These are phyloP conservation scores for Macroventuria anomochaeta DNA, from an alignment of 2,329 filamentous ascomycete genomes.

Conservation along the genomic window DNA sequence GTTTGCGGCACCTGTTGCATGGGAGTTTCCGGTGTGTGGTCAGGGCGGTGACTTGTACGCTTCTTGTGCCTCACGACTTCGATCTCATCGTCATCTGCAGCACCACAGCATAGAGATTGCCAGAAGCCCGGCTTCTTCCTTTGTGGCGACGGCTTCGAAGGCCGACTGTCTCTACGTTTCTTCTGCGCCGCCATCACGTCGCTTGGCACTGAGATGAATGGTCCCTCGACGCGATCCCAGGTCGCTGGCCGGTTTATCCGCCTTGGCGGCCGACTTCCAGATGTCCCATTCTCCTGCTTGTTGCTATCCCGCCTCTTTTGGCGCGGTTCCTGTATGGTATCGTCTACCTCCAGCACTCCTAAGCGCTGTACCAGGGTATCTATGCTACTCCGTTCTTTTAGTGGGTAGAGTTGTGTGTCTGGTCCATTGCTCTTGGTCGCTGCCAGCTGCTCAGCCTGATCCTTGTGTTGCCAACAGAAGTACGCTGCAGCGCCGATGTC, in stretches of 20 bases:
- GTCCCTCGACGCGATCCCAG: slow-evolving; percentile 55
- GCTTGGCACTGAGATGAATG: slow-evolving; percentile 53
- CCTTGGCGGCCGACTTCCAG: slow-evolving; percentile 27
- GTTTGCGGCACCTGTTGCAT: slow-evolving; percentile 21
- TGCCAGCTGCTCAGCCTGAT: slow-evolving; percentile 68
- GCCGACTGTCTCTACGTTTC: slow-evolving; percentile 28
- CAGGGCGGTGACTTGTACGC: slow-evolving; percentile 25
- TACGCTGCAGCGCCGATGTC: slow-evolving; percentile 65
- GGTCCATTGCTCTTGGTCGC: slow-evolving; percentile 27
- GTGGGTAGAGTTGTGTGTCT: slow-evolving; percentile 58
- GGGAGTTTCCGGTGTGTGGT: slow-evolving; percentile 17
- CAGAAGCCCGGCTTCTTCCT: slow-evolving; percentile 49
- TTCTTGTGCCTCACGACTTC: slow-evolving; percentile 53
- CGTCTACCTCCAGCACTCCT: slow-evolving; percentile 72
- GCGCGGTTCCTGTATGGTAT: slow-evolving; percentile 46
- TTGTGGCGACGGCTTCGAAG: slow-evolving; percentile 23
- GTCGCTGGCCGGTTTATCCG: slow-evolving; percentile 50
- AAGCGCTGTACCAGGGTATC: slow-evolving; percentile 85
- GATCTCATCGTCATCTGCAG: slow-evolving; percentile 49
- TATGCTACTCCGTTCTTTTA: slow-evolving; percentile 75
- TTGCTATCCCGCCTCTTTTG: slow-evolving; percentile 37
- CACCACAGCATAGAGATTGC: slow-evolving; percentile 52
- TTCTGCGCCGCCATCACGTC: slow-evolving; percentile 44
- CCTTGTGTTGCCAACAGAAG: slow-evolving; percentile 96
- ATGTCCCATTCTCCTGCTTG: slow-evolving; percentile 22